Conservation (phyloP, 2,329 filamentous ascomycete genomes). For the Endothia cerciana region DNA sequence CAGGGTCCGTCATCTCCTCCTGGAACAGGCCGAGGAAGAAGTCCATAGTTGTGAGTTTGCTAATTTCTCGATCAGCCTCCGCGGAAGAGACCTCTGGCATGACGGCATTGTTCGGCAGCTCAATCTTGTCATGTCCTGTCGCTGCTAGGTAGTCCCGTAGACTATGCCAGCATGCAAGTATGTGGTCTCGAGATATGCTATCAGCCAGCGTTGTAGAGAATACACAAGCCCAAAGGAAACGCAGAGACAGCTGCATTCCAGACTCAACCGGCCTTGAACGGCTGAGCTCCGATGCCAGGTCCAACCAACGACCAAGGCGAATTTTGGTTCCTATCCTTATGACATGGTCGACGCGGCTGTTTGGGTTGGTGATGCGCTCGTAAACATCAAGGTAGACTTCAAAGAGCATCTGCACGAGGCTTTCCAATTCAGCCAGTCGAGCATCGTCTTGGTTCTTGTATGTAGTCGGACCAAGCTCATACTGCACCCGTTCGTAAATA, state of each 20-base stretch:
- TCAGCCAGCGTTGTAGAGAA: slow-evolving; percentile 56
- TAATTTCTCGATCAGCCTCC: slow-evolving; percentile 89
- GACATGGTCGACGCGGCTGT: slow-evolving; percentile 54
- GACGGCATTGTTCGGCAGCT: slow-evolving; percentile 80
- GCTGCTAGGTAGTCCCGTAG: slow-evolving; percentile 55
- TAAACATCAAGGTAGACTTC: slow-evolving; percentile 66
- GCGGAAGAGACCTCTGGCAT: slow-evolving; percentile 84
- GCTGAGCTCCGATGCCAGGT: slow-evolving; percentile 52
- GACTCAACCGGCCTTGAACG: slow-evolving; percentile 40
- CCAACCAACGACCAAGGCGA: slow-evolving; percentile 56
- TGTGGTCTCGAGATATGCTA: slow-evolving; percentile 58
- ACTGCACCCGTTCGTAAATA: slow-evolving; percentile 51
- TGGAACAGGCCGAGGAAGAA: slow-evolving; percentile 93
- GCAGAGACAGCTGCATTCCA: slow-evolving; percentile 49
- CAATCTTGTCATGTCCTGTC: slow-evolving; percentile 50
- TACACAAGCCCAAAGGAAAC: slow-evolving; percentile 62
- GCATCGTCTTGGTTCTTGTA: slow-evolving; percentile 8
- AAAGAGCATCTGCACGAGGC: slow-evolving; percentile 61
- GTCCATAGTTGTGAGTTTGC: slow-evolving; percentile 91
- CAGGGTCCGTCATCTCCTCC: slow-evolving; percentile 77
- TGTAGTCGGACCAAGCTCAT: slow-evolving; percentile 43
- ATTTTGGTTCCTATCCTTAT: slow-evolving; percentile 54
- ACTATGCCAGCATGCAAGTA: slow-evolving; percentile 62
- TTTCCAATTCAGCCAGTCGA: slow-evolving; percentile 42
- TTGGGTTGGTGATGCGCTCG: slow-evolving; percentile 61